Evolutionary conservation across 2,329 filamentous ascomycete genomes (phyloP), one percentile per base, ranked within the genome.

Genomic region (Pseudogymnoascus sp.): DNA sequence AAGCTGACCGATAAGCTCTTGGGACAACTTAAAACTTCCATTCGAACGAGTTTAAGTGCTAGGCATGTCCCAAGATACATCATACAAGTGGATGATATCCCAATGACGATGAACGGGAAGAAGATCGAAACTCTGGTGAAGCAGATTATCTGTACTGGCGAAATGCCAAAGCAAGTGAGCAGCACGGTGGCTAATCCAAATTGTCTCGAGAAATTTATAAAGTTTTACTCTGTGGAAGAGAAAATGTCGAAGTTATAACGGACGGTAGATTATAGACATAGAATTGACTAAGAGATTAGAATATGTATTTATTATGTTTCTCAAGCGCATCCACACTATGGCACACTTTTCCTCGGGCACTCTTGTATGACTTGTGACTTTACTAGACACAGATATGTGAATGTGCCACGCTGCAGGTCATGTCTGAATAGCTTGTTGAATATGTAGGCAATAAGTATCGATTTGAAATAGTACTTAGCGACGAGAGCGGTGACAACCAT

Each of bases 1-100:
- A 47, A 57, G 33, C 39, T 44, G 31, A 60, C 47, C 40, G 61
- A 64, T 58, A n/a, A 67, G 66, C 63, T 74, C 67, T 2, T 71
- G 65, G 2, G 61, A 66, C 1, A 71, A 65, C 44, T 71, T 69
- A 60, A 71, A 66, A 40, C 63, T 65, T 5, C 64, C 67, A 61
- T 61, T 54, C 44, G 60, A 37, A 58, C 10, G n/a, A n/a, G 26
- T 29, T 39, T 58, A 26, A 58, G 54, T 39, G 54, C 54, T 11
- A 58, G 54, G 9, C 54, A 58, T 58, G 54, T 58, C 31, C 54
- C 54, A 10, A 35, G 54, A 26, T 58, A 36, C n/a, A 39, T 58
- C 31, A 24, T 58, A 35, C 15, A 35, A 11, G 54, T 58, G 10
- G 36, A 58, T 11, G 54, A 58, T 21, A 36, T 58, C 36, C 54